phyloP scores from a whole-genome alignment of 495 filamentous ascomycete species.

The Arthonia radiata region DNA sequence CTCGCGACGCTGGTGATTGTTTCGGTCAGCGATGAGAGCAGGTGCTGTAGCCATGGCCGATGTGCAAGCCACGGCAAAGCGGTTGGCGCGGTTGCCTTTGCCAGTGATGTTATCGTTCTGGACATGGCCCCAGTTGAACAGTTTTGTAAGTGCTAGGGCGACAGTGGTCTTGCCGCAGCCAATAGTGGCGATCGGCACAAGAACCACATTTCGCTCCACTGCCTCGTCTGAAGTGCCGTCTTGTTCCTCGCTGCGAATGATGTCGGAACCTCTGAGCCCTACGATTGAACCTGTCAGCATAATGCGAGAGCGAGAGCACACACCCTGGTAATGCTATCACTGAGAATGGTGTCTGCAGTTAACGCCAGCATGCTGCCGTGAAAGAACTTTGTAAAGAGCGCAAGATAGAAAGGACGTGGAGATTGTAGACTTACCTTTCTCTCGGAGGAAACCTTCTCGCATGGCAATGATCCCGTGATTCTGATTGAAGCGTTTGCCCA shows the following conservation, averaged over 20 bases:
- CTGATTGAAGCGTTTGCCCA: constrained; percentile 41
- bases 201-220: constrained; percentile 36
- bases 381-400: no score
- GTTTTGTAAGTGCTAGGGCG: constrained; percentile 50
- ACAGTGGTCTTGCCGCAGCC: constrained; percentile 95
- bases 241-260: constrained; percentile 36
- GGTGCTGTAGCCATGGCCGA: constrained; percentile 30
- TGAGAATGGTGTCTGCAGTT: no score
- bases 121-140: constrained; percentile 84
- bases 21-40: constrained; percentile 76
- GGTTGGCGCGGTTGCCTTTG: constrained; percentile 38
- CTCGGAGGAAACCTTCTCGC: constrained; percentile 61
- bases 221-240: constrained; percentile 14
- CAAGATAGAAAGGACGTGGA: no score
- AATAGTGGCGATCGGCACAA: constrained; percentile 73
- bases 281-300: no score
- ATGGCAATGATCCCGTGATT: constrained; percentile 95
- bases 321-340: no score
- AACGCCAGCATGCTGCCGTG: no score
- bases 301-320: no score
- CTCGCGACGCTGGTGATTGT: constrained; percentile 78
- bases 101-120: constrained; percentile 94
- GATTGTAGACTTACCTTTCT: no score
- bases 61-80: constrained; percentile 43
- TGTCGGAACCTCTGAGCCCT: constrained; percentile 69